phyloP scores from a whole-genome alignment of 2,329 filamentous ascomycete species.

The Aspergillus calidoustus region DNA sequence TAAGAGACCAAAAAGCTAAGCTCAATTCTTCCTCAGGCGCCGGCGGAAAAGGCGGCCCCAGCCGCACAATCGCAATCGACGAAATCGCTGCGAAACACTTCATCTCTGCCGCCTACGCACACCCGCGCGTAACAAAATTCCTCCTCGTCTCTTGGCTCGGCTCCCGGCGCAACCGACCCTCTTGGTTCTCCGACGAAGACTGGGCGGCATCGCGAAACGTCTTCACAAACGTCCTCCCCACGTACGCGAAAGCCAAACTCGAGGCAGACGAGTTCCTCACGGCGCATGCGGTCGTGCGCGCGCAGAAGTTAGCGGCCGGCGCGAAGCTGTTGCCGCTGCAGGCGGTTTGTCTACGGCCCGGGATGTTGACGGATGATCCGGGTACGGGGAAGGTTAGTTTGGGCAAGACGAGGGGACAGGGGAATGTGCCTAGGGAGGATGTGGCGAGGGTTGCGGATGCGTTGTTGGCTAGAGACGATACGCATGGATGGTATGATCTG shows the following conservation, averaged over 20 bases:
- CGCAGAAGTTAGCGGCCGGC: constrained; percentile 22
- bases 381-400: constrained; percentile 53
- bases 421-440: constrained; percentile 53
- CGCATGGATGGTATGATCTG: constrained; percentile 59
- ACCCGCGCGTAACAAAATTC: constrained; percentile 56
- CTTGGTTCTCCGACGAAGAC: constrained; percentile 57
- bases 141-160: constrained; percentile 60
- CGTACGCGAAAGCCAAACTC: constrained; percentile 59
- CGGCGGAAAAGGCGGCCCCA: constrained; percentile 58
- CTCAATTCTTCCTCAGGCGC: constrained; percentile 46
- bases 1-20: background rate
- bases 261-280: constrained; percentile 61
- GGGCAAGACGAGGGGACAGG: constrained; percentile 53
- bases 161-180: constrained; percentile 52
- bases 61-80: constrained; percentile 58
- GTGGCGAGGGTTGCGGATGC: constrained; percentile 57
- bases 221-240: constrained; percentile 55
- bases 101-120: constrained; percentile 53
- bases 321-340: constrained; percentile 43
- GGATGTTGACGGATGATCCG: constrained; percentile 53
- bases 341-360: constrained; percentile 58
- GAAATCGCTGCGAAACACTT: constrained; percentile 60
- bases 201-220: constrained; percentile 51
- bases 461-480: constrained; percentile 54
- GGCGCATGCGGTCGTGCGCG: constrained; percentile 45